Evolutionary conservation across 2,329 filamentous ascomycete genomes (phyloP).

Genomic region (Graphilbum sp.): DNA sequence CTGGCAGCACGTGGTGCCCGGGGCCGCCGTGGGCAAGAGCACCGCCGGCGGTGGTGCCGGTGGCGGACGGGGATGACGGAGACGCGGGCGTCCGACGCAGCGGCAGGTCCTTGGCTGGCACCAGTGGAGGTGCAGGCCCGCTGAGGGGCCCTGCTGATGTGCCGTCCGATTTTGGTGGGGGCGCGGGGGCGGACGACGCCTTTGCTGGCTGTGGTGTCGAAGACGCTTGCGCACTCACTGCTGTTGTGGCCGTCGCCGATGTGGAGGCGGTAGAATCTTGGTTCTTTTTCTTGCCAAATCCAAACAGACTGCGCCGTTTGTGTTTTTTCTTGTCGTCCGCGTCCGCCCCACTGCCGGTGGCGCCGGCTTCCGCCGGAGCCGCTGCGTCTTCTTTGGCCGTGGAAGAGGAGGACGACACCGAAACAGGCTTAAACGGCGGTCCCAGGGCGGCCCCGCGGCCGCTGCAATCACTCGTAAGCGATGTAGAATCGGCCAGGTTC

Average conservation of each 20-base stretch:
- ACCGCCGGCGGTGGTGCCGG: slow-evolving; percentile 4
- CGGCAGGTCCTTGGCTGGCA: not conserved
- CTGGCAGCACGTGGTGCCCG: slow-evolving; percentile 26
- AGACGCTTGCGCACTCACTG: too few relatives aligned
- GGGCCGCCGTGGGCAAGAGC: slow-evolving; percentile 12
- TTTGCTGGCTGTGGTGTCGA: too few relatives aligned
- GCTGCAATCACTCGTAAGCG: slow-evolving; percentile 3
- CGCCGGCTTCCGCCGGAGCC: not conserved
- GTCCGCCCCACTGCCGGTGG: slow-evolving; percentile 16
- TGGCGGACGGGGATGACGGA: not conserved
- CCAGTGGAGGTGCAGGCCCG: not conserved
- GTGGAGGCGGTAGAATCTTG: slow-evolving; percentile 11
- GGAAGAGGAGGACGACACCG: slow-evolving; percentile 3
- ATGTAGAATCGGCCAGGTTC: slow-evolving; percentile 8
- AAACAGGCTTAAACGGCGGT: slow-evolving; percentile 8
- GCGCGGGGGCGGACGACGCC: not conserved
- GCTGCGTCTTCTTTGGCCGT: slow-evolving; percentile 1
- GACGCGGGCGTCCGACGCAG: not conserved
- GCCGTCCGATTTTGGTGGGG: slow-evolving; percentile 14
- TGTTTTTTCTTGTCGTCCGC: slow-evolving; percentile 18
- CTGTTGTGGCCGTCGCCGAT: slow-evolving; percentile 8
- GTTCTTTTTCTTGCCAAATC: slow-evolving; percentile 23
- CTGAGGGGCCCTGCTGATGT: not conserved
- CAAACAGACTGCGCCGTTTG: slow-evolving; percentile 17
- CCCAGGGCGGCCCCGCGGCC: slow-evolving; percentile 6